Evolutionary conservation across 2,329 filamentous ascomycete species (phyloP).

Genomic region (Zopfia rhizophila): DNA sequence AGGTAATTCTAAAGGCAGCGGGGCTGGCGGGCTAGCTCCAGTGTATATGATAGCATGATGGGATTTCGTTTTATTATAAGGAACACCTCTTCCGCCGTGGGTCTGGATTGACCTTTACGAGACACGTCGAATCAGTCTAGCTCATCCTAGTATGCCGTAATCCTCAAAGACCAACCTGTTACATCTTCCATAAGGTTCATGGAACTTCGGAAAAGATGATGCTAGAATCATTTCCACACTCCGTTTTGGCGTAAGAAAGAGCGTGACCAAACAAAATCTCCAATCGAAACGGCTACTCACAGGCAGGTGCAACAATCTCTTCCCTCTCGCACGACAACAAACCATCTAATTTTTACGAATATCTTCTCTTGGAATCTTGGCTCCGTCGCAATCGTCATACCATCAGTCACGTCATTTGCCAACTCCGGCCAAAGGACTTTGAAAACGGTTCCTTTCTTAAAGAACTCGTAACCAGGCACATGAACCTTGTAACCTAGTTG

Average conservation of each 20-base stretch:
- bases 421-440: constrained; percentile 24
- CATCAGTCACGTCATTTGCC: not conserved
- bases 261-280: not conserved
- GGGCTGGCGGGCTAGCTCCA: constrained; percentile 1
- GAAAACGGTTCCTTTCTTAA: constrained; percentile 16
- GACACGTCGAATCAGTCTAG: not conserved
- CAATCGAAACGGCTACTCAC: constrained; percentile 6
- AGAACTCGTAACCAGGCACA: not conserved
- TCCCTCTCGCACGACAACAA: constrained; percentile 22
- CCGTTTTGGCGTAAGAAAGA: too few species aligned
- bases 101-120: too few species aligned
- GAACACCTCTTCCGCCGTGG: too few species aligned
- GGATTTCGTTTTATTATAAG: constrained; percentile 6
- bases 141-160: too few species aligned
- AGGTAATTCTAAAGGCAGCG: constrained; percentile 1
- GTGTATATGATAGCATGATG: constrained; percentile 25
- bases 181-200: too few species aligned
- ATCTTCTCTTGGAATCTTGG: constrained; percentile 1
- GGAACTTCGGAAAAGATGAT: too few species aligned
- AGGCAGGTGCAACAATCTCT: constrained; percentile 16
- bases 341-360: constrained; percentile 22
- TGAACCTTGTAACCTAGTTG: not conserved
- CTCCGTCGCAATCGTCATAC: not conserved
- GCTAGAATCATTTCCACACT: too few species aligned
- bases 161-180: too few species aligned